Conservation (phyloP, 2,329 filamentous ascomycete species). For the Alternaria angustiovoidea region DNA sequence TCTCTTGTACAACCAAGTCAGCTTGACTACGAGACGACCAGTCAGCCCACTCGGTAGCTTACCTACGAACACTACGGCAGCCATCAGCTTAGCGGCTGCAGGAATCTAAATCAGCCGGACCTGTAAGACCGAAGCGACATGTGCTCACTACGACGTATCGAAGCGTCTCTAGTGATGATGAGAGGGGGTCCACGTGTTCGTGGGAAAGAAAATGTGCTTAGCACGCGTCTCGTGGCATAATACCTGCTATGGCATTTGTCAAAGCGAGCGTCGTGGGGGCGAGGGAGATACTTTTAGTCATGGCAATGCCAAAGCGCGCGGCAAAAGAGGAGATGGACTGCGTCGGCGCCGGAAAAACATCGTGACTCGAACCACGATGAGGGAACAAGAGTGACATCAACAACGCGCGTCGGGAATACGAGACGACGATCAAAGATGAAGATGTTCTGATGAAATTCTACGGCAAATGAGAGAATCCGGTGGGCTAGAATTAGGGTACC, state of each 20-base stretch:
- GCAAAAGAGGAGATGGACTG: not conserved
- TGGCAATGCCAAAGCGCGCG: not conserved
- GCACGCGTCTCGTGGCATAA: not conserved
- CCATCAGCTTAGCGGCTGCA: constrained; percentile 2
- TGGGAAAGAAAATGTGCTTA: not conserved
- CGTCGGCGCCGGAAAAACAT: not conserved
- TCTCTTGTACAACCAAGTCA: not conserved
- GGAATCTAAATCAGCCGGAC: not conserved
- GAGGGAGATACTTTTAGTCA: not conserved
- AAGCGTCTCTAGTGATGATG: not conserved
- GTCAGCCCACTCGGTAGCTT: not conserved
- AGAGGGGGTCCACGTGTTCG: not conserved
- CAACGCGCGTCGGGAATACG: constrained; percentile 2
- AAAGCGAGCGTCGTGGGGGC: not conserved
- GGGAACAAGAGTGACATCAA: not conserved
- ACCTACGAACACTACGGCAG: not conserved
- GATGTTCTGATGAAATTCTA: not conserved
- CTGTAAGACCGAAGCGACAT: not conserved
- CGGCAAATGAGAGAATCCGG: not conserved
- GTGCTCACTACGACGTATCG: not conserved
- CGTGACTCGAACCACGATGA: not conserved
- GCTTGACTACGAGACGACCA: not conserved
- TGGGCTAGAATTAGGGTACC: not conserved
- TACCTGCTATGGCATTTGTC: not conserved
- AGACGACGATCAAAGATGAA: not conserved